These are phyloP conservation scores for Polyplosphaeria fusca DNA, from an alignment of 495 filamentous ascomycete species.

Conservation along the genomic window DNA sequence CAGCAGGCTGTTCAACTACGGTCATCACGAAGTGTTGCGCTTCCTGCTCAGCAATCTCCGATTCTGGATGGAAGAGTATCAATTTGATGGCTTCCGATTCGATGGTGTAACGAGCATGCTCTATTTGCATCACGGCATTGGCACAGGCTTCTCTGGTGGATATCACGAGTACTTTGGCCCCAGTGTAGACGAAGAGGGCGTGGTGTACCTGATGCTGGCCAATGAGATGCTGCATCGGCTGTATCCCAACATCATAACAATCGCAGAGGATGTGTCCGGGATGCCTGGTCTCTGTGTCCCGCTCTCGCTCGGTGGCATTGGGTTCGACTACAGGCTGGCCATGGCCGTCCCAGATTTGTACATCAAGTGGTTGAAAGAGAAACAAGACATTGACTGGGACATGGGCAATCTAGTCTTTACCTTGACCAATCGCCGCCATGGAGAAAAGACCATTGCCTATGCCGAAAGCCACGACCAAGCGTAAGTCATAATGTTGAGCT, in stretches of 20 bases:
- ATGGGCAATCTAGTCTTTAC: constrained; percentile 80
- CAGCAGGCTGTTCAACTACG: constrained; percentile 95
- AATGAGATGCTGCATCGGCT: constrained; percentile 92
- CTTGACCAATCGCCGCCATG: constrained; percentile 86
- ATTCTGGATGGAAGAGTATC: constrained; percentile 99
- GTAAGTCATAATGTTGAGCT: constrained; percentile 61
- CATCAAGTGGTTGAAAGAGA: constrained; percentile 97
- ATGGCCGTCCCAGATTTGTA: constrained; percentile 99
- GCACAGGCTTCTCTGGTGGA: constrained; percentile 97
- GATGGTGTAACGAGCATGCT: constrained; percentile 99
- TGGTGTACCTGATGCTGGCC: constrained; percentile 93
- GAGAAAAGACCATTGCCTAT: constrained; percentile 98
- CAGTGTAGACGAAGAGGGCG: constrained; percentile 88
- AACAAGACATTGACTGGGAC: constrained; percentile 88
- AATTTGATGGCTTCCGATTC: constrained; percentile 95
- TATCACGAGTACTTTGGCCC: constrained; percentile 98
- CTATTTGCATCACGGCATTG: constrained; percentile 93
- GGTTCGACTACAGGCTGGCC: constrained; percentile 94
- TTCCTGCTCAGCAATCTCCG: constrained; percentile 93
- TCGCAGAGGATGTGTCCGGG: constrained; percentile 95
- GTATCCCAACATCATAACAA: constrained; percentile 81
- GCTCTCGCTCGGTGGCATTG: constrained; percentile 80
- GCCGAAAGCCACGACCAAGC: constrained; percentile 97
- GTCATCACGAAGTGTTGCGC: constrained; percentile 85
- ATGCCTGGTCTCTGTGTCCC: constrained; percentile 94